Evolutionary conservation across 1,139 yeast genomes (phyloP).

Genomic region (Oligophagozyma castellii): DNA sequence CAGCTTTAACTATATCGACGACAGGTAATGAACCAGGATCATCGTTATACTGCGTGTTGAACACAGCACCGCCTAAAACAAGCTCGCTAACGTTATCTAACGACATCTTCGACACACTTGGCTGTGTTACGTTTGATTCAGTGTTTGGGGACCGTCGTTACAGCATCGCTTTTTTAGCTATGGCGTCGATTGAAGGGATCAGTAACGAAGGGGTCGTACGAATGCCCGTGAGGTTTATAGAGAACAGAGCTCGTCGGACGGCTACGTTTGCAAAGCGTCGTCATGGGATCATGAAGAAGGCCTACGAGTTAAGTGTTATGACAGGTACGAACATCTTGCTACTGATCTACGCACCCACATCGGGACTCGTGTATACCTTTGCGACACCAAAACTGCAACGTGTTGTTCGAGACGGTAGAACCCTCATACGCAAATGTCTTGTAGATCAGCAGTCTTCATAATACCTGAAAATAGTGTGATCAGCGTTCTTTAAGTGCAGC

Average conservation of each 20-base stretch:
- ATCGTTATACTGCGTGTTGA: conserved; percentile 62
- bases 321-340: conserved; percentile 92
- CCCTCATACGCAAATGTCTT: conserved; percentile 92
- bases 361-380: conserved; percentile 92
- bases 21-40: conserved; percentile 50
- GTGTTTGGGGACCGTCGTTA: too few relatives aligned
- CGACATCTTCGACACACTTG: background rate
- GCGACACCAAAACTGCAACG: conserved; percentile 96
- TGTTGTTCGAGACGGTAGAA: conserved; percentile 89
- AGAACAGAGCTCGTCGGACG: conserved; percentile 93
- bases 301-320: conserved; percentile 83
- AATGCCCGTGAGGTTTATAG: conserved; percentile 92
- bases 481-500: too few relatives aligned
- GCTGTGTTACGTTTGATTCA: conserved; percentile 3
- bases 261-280: conserved; percentile 93
- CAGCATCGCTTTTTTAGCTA: too few relatives aligned
- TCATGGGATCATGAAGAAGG: conserved; percentile 96
- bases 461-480: too few relatives aligned
- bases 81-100: too few relatives aligned
- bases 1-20: conserved; percentile 40
- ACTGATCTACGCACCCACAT: conserved; percentile 85
- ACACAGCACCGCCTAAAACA: conserved; percentile 68
- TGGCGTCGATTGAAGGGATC: too few relatives aligned
- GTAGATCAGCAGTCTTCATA: too few relatives aligned
- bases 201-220: too few relatives aligned